Percentiles rank a stretch among this genome's conserved stretches.
Conservation (phyloP, 2,329 filamentous ascomycete genomes). For the Pseudocercospora vitis region DNA sequence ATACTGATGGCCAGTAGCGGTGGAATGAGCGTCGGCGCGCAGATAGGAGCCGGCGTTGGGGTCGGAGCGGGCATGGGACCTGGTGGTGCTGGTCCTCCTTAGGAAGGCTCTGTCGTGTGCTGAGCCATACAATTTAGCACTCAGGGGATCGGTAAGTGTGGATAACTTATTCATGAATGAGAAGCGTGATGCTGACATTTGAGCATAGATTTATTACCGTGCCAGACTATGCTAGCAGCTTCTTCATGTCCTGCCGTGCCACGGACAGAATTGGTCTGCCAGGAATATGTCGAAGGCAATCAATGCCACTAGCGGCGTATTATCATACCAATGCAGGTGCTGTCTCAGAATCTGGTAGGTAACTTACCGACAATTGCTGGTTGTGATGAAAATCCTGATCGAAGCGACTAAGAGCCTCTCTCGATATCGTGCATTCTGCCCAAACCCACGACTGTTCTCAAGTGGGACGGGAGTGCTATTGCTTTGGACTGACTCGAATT, state of each 20-base stretch:
- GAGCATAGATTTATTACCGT: no score
- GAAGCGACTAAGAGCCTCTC: background rate
- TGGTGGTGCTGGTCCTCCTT: background rate
- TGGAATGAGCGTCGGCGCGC: conserved; percentile 8
- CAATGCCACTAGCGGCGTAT: background rate
- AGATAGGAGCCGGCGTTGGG: conserved; percentile 3
- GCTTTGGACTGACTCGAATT: no score
- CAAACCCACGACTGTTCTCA: no score
- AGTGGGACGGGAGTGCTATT: no score
- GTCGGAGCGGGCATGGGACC: background rate
- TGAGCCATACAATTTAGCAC: no score
- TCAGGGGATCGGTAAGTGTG: no score
- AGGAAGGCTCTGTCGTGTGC: no score
- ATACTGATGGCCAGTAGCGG: background rate
- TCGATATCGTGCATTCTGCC: no score
- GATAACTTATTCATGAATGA: no score
- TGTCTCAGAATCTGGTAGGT: background rate
- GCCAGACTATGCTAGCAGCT: background rate
- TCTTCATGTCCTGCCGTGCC: background rate
- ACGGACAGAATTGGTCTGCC: background rate
- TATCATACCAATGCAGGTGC: background rate
- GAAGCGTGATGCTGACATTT: no score
- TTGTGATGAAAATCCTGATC: background rate
- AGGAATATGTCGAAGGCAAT: background rate
- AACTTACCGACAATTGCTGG: no score